Evolutionary conservation across 2,329 filamentous ascomycete species (phyloP).

Genomic region (Neofusicoccum sp.): DNA sequence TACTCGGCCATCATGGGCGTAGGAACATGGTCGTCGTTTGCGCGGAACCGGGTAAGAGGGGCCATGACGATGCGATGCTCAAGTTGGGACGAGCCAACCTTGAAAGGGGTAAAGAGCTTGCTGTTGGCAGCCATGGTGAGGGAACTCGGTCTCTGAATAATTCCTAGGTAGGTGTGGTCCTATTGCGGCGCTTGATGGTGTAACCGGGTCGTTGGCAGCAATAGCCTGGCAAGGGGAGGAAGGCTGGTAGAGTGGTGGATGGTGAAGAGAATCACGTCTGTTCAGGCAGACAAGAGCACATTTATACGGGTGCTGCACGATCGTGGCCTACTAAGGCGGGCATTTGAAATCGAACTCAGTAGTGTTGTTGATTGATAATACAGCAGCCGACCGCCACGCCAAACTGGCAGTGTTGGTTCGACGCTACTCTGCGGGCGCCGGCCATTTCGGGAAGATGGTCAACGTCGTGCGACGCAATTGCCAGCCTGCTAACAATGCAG

Average conservation of each 20-base stretch:
- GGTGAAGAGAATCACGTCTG: background rate
- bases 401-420: background rate
- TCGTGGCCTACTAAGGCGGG: background rate
- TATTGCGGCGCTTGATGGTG: background rate
- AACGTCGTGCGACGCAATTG: background rate
- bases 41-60: slow-evolving; percentile 40
- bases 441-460: too few species aligned
- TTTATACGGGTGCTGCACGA: background rate
- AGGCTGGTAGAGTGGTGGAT: background rate
- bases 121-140: slow-evolving; percentile 15
- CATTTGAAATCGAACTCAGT: background rate
- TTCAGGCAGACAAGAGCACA: background rate
- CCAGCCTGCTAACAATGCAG: background rate
- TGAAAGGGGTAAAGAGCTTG: slow-evolving; percentile 30
- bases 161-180: background rate
- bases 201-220: background rate
- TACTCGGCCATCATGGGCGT: slow-evolving; percentile 37
- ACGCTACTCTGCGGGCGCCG: background rate
- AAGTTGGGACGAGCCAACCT: slow-evolving; percentile 28
- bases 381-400: background rate
- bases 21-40: slow-evolving; percentile 49
- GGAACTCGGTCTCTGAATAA: background rate
- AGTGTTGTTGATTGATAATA: slow-evolving; percentile 6
- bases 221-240: background rate
- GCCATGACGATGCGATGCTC: slow-evolving; percentile 30